Evolutionary conservation across 2,329 filamentous ascomycete genomes (phyloP), one percentile per base, ranked within the genome.

Genomic region (Fusarium sororula): DNA sequence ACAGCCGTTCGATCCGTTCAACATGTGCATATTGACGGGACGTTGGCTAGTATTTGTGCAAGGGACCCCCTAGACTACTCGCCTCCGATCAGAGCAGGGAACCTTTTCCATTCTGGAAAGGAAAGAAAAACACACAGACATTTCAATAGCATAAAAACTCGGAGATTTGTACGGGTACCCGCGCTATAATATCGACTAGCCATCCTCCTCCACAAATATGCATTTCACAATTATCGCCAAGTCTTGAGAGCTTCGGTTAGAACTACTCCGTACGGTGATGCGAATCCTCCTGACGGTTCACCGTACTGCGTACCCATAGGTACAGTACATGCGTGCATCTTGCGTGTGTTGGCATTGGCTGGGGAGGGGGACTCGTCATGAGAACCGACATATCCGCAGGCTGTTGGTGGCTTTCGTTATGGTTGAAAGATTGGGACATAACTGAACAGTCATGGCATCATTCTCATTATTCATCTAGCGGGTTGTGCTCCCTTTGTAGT

Each of bases 31-130:
- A 41, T 47, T 66, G 51, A 67, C 51, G 50, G 13, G 32, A 30
- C 32, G 32, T 35, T 35, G 14, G 14, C 32, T 35, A 35, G 32
- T 17, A 35, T 35, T 35, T 35, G 32, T 35, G 14, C 14, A 35
- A 17, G 32, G 32, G 32, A 15, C 26, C 28, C 68, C 72, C 57
- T 45, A 38, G 55, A 44, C 39, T 44, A 35, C 53, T 38, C 58
- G 30, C 14, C 30, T 58, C 58, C 51, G 68, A 73, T 58, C 72
- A 60, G 72, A 66, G 64, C 72, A 73, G 60, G 68, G 68, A 62
- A 70, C 38, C 38, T 32, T 41, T 24, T 35, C 45, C 62, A 37
- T 62, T n/a, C 42, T 53, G 28, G 32, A 32, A 51, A 57, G 55
- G 35, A 24, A 39, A 62, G 28, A 24, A 39, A 35, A 47, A 37